phyloP scores from a whole-genome alignment of 306 rosid genomes.

The Trichosanthes cucumerina region DNA sequence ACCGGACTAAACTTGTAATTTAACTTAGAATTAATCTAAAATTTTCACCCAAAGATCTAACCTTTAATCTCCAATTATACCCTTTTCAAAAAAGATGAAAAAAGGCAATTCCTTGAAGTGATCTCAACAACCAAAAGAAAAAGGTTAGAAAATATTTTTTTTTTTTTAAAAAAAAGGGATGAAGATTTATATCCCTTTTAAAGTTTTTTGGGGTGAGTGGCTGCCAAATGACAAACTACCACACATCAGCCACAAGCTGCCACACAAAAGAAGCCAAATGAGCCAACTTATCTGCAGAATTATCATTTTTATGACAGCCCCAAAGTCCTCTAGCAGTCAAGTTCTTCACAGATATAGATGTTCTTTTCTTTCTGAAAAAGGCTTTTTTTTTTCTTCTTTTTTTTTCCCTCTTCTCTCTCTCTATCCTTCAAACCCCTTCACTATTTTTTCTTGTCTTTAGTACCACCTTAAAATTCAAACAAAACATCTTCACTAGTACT shows the following conservation, averaged over 20 bases:
- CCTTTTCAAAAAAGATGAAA: no score
- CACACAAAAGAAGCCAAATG: slow-evolving; percentile 2
- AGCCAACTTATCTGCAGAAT: not conserved
- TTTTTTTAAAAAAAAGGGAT: not conserved
- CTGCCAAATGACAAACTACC: not conserved
- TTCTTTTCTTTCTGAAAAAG: not conserved
- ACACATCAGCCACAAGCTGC: not conserved
- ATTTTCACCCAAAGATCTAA: not conserved
- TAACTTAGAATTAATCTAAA: not conserved
- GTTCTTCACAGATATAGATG: not conserved
- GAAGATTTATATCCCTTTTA: not conserved
- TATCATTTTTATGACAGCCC: not conserved
- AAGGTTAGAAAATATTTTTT: not conserved
- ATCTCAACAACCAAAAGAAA: not conserved
- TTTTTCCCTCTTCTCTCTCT: no score
- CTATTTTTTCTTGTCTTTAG: not conserved
- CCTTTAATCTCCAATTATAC: no score
- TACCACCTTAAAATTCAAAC: not conserved
- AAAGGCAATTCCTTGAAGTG: not conserved
- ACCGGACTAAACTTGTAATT: no score
- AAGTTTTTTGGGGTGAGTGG: not conserved
- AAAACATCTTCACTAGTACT: not conserved
- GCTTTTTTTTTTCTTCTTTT: not conserved
- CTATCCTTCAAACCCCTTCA: not conserved
- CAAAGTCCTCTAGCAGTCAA: not conserved